Conservation (phyloP, 2,329 filamentous ascomycete species). For the Clonostachys chloroleuca region DNA sequence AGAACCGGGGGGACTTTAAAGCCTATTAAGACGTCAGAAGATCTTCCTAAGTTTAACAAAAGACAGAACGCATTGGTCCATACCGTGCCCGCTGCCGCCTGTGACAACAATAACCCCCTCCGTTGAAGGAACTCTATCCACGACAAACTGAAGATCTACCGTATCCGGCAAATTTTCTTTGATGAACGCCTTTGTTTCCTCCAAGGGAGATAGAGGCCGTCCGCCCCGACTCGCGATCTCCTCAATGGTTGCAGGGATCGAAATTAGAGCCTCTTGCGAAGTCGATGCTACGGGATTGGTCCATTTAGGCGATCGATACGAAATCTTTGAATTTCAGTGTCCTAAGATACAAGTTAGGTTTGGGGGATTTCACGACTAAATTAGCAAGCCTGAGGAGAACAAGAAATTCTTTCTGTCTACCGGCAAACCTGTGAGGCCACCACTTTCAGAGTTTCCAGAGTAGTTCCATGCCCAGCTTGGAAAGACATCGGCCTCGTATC, state of each 20-base stretch:
- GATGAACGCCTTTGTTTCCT: conserved; percentile 23
- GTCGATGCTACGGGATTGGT: conserved; percentile 32
- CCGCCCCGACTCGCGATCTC: not conserved
- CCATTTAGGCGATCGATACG: conserved; percentile 19
- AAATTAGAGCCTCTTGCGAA: conserved; percentile 23
- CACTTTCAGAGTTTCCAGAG: too few species aligned
- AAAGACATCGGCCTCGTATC: too few species aligned
- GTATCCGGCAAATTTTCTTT: conserved; percentile 29
- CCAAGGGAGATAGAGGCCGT: conserved; percentile 8
- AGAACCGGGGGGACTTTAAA: conserved; percentile 45
- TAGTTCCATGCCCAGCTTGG: too few species aligned
- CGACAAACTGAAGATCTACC: conserved; percentile 11
- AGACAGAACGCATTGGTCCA: too few species aligned
- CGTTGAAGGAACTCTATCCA: conserved; percentile 41
- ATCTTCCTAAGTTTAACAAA: too few species aligned
- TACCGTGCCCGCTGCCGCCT: conserved; percentile 54
- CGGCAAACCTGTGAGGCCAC: too few species aligned
- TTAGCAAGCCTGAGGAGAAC: too few species aligned
- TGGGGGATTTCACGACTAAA: too few species aligned
- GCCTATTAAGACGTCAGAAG: too few species aligned
- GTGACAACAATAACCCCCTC: conserved; percentile 54
- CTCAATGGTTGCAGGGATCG: not conserved
- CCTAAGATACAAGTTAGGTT: too few species aligned
- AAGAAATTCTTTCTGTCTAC: too few species aligned
- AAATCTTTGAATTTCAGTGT: conserved; percentile 12